phyloP scores from a whole-genome alignment of 139 green algal genomes.

The Haematococcus lacustris region DNA sequence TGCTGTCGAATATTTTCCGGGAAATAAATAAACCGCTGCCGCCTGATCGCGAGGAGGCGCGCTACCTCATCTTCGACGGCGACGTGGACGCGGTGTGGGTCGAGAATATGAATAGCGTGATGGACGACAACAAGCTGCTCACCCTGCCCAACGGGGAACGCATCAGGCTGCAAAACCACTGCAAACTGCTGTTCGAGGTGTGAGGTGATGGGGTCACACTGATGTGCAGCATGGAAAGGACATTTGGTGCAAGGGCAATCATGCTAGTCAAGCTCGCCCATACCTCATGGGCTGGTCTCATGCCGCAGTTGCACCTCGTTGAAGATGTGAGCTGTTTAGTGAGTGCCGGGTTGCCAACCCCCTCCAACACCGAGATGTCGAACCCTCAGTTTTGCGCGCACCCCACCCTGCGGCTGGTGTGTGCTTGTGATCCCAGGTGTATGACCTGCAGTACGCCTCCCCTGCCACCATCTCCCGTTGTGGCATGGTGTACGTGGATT shows the following conservation, averaged over 20 bases:
- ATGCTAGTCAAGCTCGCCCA: too few species aligned
- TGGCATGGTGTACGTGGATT: constrained; percentile 89
- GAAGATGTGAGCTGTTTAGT: too few species aligned
- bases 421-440: too few species aligned
- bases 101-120: constrained; percentile 86
- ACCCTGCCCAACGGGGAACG: constrained; percentile 79
- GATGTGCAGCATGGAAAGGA: too few species aligned
- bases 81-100: constrained; percentile 85
- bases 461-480: constrained; percentile 59
- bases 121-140: constrained; percentile 87
- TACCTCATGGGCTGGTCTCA: too few species aligned
- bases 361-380: too few species aligned
- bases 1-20: constrained; percentile 74
- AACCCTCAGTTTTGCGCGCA: too few species aligned
- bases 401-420: too few species aligned
- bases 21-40: constrained; percentile 69
- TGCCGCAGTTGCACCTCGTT: too few species aligned
- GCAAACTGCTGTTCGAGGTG: constrained; percentile 79
- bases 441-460: constrained; percentile 39
- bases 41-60: constrained; percentile 46
- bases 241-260: too few species aligned
- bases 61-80: constrained; percentile 76
- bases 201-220: too few species aligned
- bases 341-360: too few species aligned
- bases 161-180: constrained; percentile 70